Evolutionary conservation across 805 yeast genomes (phyloP), one percentile per base, ranked within the genome.

Genomic region (Saccharomyces cerevisiae): DNA sequence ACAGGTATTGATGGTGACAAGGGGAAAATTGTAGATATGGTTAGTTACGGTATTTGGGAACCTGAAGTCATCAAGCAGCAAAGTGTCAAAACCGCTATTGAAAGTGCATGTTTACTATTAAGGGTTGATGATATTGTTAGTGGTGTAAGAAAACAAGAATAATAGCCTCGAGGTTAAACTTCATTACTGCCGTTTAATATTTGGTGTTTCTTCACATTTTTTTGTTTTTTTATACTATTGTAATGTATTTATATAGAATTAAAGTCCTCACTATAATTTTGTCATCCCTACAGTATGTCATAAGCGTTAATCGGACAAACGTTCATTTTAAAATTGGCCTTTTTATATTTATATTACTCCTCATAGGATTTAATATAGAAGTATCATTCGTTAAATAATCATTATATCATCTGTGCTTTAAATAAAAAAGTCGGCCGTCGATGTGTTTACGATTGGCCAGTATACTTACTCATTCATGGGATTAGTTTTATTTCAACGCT

Each of bases 51-150:
- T 29, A 86, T 94, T 60, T 94, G 99, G 99, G 99, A 94, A 76
- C 99, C 99, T 21, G 97, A 92, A 75, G 97, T 89, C 50, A 89
- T 94, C 73, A 94, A 94, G 75, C 95, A 88, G 70, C 99, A 94
- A 76, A 85, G 95, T 60, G 85, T 92, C 61, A 94, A 94, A 77
- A 94, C 99, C n/a, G 96, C 96, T 36, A 87, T 94, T 59, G 99
- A 94, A 75, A 86, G 95, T 77, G 97, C 99, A 14, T 87, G 97
- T 70, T 77, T 94, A 76, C 77, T 94, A 66, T 78, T 94, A 69
- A 85, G 99, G 67, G 99, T 94, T 49, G 99, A 94, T 71, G 99
- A 94, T 70, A 94, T 94, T 61, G 99, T 94, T 47, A 85, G 96
- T 71, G 99, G 98, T 61, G 95, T 90, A 29, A 84, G 97, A 64